A percentile compares a stretch with the other conserved stretches of the same genome.
These are phyloP conservation scores for Boletus patriciae DNA, from an alignment of 768 basidiomycete species.

Conservation along the genomic window DNA sequence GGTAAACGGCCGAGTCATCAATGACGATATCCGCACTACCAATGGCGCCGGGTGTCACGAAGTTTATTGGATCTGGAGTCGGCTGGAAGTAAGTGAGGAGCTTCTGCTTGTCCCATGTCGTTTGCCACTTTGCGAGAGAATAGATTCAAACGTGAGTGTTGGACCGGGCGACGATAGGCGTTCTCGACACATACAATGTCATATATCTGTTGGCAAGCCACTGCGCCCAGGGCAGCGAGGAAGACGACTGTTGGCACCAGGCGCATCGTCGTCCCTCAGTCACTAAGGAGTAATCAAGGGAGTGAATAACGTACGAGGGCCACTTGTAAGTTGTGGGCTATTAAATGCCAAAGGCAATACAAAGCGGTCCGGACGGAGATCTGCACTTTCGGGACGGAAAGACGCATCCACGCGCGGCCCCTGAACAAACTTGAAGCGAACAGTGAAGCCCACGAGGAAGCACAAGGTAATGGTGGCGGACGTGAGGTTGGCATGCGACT, in stretches of 20 bases:
- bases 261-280: constrained; percentile 12
- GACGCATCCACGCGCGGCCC: neutral
- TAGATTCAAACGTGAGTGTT: neutral
- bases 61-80: constrained; percentile 32
- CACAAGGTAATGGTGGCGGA: neutral
- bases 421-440: neutral
- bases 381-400: constrained; percentile 1
- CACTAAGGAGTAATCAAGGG: neutral
- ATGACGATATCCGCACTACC: constrained; percentile 65
- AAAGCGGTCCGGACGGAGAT: constrained; percentile 6
- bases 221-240: constrained; percentile 23
- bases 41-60: constrained; percentile 47
- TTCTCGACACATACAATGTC: constrained; percentile 43
- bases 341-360: constrained; percentile 18
- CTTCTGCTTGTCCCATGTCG: constrained; percentile 36
- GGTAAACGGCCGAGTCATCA: constrained; percentile 53
- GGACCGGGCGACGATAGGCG: neutral
- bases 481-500: neutral
- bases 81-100: constrained; percentile 35
- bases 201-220: constrained; percentile 51
- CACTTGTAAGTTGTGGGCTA: neutral
- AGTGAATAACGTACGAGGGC: constrained; percentile 2
- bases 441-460: neutral
- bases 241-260: constrained; percentile 15
- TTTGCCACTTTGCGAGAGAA: constrained; percentile 51